Conservation (phyloP, 805 yeast species). For the Candida namnaoensis region DNA sequence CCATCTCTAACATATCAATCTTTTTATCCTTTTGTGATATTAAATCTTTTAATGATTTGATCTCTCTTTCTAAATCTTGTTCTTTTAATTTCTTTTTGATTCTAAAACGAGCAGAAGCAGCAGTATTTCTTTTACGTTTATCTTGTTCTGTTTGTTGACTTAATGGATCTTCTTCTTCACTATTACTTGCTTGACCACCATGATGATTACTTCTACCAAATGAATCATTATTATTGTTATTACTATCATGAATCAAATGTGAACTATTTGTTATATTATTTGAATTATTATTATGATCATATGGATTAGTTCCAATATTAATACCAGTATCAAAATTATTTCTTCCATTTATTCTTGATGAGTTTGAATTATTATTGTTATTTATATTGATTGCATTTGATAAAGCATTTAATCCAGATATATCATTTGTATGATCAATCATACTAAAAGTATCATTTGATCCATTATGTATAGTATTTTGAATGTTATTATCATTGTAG, state of each 20-base stretch:
- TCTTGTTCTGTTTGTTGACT: conserved; percentile 39
- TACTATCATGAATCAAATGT: too few species aligned
- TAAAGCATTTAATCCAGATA: background rate
- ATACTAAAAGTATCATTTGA: background rate
- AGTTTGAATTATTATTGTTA: background rate
- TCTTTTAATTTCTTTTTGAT: conserved; percentile 88
- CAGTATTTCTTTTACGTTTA: conserved; percentile 82
- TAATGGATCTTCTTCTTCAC: conserved; percentile 10
- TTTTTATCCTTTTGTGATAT: conserved; percentile 60
- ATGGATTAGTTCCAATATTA: background rate
- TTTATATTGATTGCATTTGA: background rate
- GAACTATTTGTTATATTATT: too few species aligned
- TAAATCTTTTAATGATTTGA: conserved; percentile 63
- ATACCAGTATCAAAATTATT: background rate
- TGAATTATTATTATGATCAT: background rate
- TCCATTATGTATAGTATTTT: background rate
- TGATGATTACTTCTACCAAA: background rate
- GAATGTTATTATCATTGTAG: background rate
- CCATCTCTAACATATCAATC: conserved; percentile 86
- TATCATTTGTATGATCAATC: background rate
- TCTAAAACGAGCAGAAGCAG: conserved; percentile 91
- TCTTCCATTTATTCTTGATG: background rate
- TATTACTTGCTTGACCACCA: conserved; percentile 7
- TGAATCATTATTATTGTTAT: background rate
- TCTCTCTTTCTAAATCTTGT: conserved; percentile 77